A percentile compares a stretch with the other conserved stretches of the same genome.
These are phyloP conservation scores for Apophysomyces ossiformis DNA, from an alignment of 371 early-diverging fungal species.

Conservation along the genomic window DNA sequence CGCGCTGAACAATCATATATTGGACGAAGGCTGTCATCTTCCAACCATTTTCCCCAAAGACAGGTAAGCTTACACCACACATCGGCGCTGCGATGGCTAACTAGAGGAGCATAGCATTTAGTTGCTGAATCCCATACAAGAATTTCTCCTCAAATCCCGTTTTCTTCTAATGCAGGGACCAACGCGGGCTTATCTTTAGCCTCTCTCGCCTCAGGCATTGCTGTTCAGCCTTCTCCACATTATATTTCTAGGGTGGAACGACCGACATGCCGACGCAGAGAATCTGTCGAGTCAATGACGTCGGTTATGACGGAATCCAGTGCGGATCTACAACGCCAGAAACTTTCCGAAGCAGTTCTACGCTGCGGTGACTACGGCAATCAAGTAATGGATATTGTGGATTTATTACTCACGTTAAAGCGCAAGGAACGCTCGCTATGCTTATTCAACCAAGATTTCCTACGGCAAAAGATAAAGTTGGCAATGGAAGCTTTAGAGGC, in stretches of 20 bases:
- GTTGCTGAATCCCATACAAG: conserved; percentile 23
- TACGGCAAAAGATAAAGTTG: conserved; percentile 45
- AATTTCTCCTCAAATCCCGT: conserved; percentile 37
- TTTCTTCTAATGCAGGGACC: conserved; percentile 40
- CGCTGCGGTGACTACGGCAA: conserved; percentile 44
- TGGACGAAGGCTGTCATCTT: conserved; percentile 13
- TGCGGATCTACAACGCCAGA: conserved; percentile 41
- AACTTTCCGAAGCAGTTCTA: conserved; percentile 46
- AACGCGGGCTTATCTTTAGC: conserved; percentile 40
- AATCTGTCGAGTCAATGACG: conserved; percentile 43
- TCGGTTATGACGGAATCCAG: conserved; percentile 55
- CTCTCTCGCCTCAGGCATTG: conserved; percentile 44
- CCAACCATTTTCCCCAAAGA: conserved; percentile 27
- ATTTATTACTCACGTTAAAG: conserved; percentile 53
- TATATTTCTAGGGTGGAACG: background rate
- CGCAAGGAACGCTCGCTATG: conserved; percentile 54
- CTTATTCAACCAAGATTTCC: conserved; percentile 53
- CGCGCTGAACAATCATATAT: background rate
- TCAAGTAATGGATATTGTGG: conserved; percentile 46
- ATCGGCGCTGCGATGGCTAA: background rate
- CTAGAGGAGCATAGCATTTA: conserved; percentile 2
- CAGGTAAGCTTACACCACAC: conserved; percentile 25
- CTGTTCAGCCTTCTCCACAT: conserved; percentile 32
- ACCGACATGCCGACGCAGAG: conserved; percentile 46
- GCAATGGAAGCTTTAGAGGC: conserved; percentile 49